Base-by-base conservation (phyloP, 768 basidiomycete genomes). In the Trametes cubensis region DNA sequence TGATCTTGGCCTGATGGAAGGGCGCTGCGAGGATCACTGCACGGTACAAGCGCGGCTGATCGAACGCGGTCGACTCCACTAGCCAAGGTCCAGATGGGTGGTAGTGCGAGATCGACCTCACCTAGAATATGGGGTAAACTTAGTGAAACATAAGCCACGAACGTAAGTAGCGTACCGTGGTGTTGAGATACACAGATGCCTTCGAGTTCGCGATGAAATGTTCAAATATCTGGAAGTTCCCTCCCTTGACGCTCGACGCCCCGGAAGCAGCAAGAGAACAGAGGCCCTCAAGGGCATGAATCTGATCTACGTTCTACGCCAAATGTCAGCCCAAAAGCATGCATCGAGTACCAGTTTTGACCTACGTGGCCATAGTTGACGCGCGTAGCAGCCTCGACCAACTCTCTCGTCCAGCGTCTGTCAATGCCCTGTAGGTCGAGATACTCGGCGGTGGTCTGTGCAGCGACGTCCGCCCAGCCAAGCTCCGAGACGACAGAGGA, bases 1-100 rank as follows among this genome's bases (percentile, higher is more conserved):
- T 69, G 64, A 92, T 88, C 15, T 75, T 76, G 2, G 90, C 81
- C 26, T 81, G 84, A 74, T 92, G 86, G 79, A 86, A 90, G 2
- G 96, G 96, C 1, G 93, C 88, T 2, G 95, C 94, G 56, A 97
- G 79, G 70, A 98, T 87, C 58, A 98, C 83, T 2, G 85, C 86
- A 70, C 82, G 84, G 71, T 92, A 95, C 45, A 59, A 46, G 58
- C 51, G 63, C 42, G 45, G 52, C 23, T 51, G 40, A 25, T 45
- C 62, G 17, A 79, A 74, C 23, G 85, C 84, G 20, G 74, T 72
- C 15, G 74, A 69, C 57, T 78, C 74, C 51, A 91, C 73, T 2
- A 77, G 77, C 86, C 88, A 89, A 38, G 78, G 68, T 42, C 77
- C 75, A 4, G 81, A 77, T 40, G 74, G 66, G 0, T 70, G 76